phyloP scores from a whole-genome alignment of 306 rosid species.

The Trichosanthes truncata region DNA sequence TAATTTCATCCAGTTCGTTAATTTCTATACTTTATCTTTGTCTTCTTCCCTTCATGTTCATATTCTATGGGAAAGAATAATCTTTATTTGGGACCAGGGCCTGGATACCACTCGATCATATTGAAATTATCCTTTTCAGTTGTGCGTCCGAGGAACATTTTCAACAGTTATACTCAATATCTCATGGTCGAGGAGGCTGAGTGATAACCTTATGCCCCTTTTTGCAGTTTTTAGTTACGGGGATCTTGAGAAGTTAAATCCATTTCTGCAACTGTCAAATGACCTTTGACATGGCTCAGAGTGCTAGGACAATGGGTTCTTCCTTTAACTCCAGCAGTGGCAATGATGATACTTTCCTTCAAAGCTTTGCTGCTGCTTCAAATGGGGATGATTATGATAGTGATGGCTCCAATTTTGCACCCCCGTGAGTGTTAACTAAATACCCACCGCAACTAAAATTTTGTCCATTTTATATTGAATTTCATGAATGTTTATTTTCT shows the following conservation, averaged over 20 bases:
- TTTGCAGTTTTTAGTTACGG: not conserved
- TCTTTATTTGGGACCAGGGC: not conserved
- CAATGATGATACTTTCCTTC: conserved; percentile 38
- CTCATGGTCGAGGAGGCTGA: not conserved
- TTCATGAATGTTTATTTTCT: not conserved
- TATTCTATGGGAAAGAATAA: not conserved
- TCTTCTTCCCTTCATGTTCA: not conserved
- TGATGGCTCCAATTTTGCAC: conserved; percentile 62
- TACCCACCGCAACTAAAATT: not conserved
- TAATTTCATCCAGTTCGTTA: not conserved
- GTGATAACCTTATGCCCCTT: not conserved
- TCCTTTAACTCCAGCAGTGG: conserved; percentile 61
- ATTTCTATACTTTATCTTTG: not conserved
- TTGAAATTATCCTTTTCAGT: not conserved
- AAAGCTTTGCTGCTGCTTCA: conserved; percentile 28
- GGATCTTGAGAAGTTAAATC: conserved; percentile 9
- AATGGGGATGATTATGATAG: conserved; percentile 69
- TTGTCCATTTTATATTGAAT: not conserved
- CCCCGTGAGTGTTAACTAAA: conserved; percentile 41
- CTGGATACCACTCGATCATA: not conserved
- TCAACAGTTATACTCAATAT: not conserved
- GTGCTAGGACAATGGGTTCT: conserved; percentile 46
- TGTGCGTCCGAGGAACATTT: not conserved
- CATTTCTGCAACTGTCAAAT: conserved; percentile 23
- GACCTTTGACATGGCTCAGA: conserved; percentile 63